Evolutionary conservation across 2,329 filamentous ascomycete genomes (phyloP).

Genomic region (Coniochaeta pulveracea): DNA sequence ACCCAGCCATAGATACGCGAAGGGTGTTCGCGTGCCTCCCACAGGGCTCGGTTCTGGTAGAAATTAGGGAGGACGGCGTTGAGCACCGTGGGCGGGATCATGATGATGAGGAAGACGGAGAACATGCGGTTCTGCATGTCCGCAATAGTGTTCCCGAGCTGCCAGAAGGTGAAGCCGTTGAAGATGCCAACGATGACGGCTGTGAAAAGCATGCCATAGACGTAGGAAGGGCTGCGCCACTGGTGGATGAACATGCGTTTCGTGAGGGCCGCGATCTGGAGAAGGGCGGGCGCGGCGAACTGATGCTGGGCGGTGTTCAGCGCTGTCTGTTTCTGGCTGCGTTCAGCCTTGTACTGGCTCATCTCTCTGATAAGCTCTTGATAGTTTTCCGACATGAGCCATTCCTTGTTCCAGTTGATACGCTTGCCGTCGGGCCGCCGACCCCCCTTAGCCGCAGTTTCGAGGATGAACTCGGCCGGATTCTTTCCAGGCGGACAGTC

Average conservation of each 20-base stretch:
- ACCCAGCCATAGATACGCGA: slow-evolving; percentile 72
- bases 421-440: slow-evolving; percentile 34
- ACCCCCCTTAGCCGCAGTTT: slow-evolving; percentile 19
- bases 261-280: slow-evolving; percentile 42
- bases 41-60: slow-evolving; percentile 53
- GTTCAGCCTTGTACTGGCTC: slow-evolving; percentile 29
- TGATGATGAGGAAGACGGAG: slow-evolving; percentile 66
- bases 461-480: slow-evolving; percentile 55
- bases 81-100: slow-evolving; percentile 62
- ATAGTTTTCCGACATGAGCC: slow-evolving; percentile 21
- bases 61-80: slow-evolving; percentile 69
- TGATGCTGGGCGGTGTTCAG: slow-evolving; percentile 41
- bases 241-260: slow-evolving; percentile 49
- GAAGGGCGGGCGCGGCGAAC: slow-evolving; percentile 47
- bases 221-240: slow-evolving; percentile 56
- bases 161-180: slow-evolving; percentile 61
- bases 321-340: slow-evolving; percentile 15
- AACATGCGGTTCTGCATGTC: slow-evolving; percentile 65
- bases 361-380: slow-evolving; percentile 20
- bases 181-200: slow-evolving; percentile 54
- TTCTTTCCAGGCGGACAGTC: slow-evolving; percentile 38
- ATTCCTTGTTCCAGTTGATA: slow-evolving; percentile 24
- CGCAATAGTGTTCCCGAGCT: slow-evolving; percentile 41
- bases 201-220: slow-evolving; percentile 48
- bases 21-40: slow-evolving; percentile 61